Base-by-base conservation (phyloP, 148 eudicot species). In the Rhododendron molle region DNA sequence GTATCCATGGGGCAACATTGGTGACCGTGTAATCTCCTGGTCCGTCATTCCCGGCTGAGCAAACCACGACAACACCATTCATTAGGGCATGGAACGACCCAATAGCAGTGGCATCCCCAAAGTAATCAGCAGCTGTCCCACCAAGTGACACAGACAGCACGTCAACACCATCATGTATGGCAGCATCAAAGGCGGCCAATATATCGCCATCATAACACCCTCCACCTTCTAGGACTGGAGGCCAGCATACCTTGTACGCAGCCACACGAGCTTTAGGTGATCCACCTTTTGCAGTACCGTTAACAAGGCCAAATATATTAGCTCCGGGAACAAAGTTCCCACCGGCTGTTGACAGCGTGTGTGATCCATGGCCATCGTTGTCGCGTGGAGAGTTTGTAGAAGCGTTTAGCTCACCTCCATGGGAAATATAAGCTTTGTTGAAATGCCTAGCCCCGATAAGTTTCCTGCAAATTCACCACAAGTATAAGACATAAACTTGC, bases 221-320 rank as follows among this genome's bases (percentile, higher is more conserved):
- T 5, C 83, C 79, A 9, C 46, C 65, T 1, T 88, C 5, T 81
- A 4, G 26, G 28, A 83, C 9, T 1, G 87, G 65, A 0, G 92
- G 86, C 90, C 90, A 92, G 83, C 98, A 95, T 0, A 95, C 94
- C 87, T 90, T 95, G 92, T 93, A 95, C 0, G 97, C 88, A 7
- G 94, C 97, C 21, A 93, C 95, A 15, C 97, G 88, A 30, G 98
- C 96, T 60, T 76, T 84, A 1, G 97, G 98, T 0, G 98, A 92
- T 4, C 98, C 97, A 2, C 98, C 98, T 85, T 93, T 94, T 4
- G 93, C 95, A 0, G 93, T 91, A 50, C 96, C 98, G 12, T 81
- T 86, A n/a, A 81, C 86, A 0, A 85, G 0, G 3, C 92, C 95
- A 9, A 78, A 72, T 18, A 94, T 83, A 3, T 30, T 89, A 18